Evolutionary conservation across 2,329 filamentous ascomycete species (phyloP).

Genomic region (Intubia oerlemansii): DNA sequence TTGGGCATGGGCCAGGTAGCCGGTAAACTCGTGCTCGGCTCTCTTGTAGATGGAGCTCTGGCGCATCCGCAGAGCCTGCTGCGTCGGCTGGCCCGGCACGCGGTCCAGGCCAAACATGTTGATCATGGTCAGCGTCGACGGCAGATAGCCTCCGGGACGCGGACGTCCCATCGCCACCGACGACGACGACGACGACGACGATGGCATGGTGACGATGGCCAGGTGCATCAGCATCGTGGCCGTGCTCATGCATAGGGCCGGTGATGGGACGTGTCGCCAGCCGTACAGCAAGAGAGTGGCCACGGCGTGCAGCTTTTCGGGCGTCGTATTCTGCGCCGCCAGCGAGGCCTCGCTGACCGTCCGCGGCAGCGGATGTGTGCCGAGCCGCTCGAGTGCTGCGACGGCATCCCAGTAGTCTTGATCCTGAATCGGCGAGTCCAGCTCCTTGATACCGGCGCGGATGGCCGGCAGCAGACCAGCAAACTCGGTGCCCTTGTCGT

Average conservation of each 20-base stretch:
- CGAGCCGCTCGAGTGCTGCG: too few species aligned
- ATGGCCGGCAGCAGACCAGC: too few species aligned
- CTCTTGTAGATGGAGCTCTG: slow-evolving; percentile 8
- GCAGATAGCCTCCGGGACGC: slow-evolving; percentile 12
- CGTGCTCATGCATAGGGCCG: slow-evolving; percentile 7
- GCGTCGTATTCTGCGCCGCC: slow-evolving; percentile 9
- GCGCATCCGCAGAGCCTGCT: not conserved
- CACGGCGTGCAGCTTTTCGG: slow-evolving; percentile 14
- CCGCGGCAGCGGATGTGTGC: too few species aligned
- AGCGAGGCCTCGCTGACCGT: too few species aligned
- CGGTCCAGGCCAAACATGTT: slow-evolving; percentile 5
- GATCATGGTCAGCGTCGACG: slow-evolving; percentile 15
- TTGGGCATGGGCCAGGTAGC: slow-evolving; percentile 4
- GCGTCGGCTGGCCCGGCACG: slow-evolving; percentile 1
- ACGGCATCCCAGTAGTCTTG: too few species aligned
- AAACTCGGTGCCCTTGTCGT: too few species aligned
- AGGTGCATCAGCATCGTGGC: slow-evolving; percentile 15
- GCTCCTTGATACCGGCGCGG: too few species aligned
- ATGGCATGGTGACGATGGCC: slow-evolving; percentile 9
- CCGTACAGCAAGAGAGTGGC: slow-evolving; percentile 11
- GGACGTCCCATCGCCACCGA: too few species aligned
- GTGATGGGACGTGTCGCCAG: not conserved
- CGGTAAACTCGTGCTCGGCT: slow-evolving; percentile 9
- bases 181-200: too few species aligned
- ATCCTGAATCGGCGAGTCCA: too few species aligned